phyloP scores from a whole-genome alignment of 1,139 yeast genomes.

The Pichia sp. region DNA sequence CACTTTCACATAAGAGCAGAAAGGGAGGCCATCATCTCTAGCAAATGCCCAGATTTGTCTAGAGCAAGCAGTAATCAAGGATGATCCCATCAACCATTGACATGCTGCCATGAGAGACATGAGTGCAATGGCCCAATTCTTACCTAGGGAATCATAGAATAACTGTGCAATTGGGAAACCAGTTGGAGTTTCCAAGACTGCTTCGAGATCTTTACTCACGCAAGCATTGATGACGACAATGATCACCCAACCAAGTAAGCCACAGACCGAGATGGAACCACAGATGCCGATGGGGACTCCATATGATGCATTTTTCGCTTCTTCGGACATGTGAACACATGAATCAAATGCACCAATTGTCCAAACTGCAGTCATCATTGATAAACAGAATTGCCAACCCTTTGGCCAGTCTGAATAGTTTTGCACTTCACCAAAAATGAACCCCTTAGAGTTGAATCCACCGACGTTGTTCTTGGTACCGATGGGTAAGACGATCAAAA shows the following conservation, averaged over 20 bases:
- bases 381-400: conserved; percentile 59
- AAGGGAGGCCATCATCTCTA: conserved; percentile 44
- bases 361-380: conserved; percentile 64
- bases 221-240: conserved; percentile 50
- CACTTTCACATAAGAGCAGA: conserved; percentile 40
- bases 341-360: conserved; percentile 65
- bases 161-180: conserved; percentile 63
- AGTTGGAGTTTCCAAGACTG: conserved; percentile 36
- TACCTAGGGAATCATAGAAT: conserved; percentile 58
- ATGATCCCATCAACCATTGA: conserved; percentile 62
- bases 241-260: conserved; percentile 54
- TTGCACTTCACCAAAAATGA: conserved; percentile 49
- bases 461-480: conserved; percentile 31
- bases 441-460: conserved; percentile 34
- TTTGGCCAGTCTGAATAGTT: conserved; percentile 52
- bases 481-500: conserved; percentile 62
- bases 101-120: conserved; percentile 54
- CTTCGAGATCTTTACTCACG: conserved; percentile 42
- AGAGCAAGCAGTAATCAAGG: conserved; percentile 43
- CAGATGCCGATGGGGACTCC: conserved; percentile 66
- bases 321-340: conserved; percentile 69
- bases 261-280: conserved; percentile 49
- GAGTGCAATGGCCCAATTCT: conserved; percentile 61
- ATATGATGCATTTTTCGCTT: conserved; percentile 55
- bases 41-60: conserved; percentile 49